A percentile compares a stretch with the other conserved stretches of the same genome.
Conservation (phyloP, 2,329 filamentous ascomycete species). For the Hymenoscyphus linearis region DNA sequence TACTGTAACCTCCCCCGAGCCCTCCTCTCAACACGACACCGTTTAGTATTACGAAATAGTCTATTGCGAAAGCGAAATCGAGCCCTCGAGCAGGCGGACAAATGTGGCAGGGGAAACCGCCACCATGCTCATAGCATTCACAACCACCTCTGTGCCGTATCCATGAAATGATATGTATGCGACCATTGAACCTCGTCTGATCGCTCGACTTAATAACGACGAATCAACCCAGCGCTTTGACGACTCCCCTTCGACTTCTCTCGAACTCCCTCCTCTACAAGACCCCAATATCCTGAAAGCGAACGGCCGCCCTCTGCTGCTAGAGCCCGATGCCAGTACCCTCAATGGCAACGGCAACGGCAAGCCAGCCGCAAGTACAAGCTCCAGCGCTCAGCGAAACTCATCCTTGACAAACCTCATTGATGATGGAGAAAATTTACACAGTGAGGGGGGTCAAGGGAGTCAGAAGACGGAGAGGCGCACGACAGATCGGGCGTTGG, state of each 20-base stretch:
- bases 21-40: no score
- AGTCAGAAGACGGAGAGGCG: constrained; percentile 12
- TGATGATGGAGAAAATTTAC: constrained; percentile 31
- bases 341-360: constrained; percentile 19
- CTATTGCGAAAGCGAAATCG: no score
- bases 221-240: constrained; percentile 21
- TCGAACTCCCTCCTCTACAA: constrained; percentile 52
- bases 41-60: no score
- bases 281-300: constrained; percentile 40
- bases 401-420: constrained; percentile 11
- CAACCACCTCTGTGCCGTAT: not conserved
- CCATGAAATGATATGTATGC: constrained; percentile 23
- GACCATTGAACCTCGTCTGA: constrained; percentile 62
- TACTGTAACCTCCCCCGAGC: no score
- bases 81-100: not conserved
- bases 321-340: constrained; percentile 44
- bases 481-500: constrained; percentile 23
- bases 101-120: not conserved
- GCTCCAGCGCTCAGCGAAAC: constrained; percentile 11
- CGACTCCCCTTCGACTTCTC: constrained; percentile 35
- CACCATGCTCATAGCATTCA: not conserved
- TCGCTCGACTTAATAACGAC: constrained; percentile 57
- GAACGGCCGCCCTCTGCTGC: constrained; percentile 40
- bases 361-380: constrained; percentile 7
- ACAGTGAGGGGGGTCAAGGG: constrained; percentile 11